phyloP scores from a whole-genome alignment of 2,329 filamentous ascomycete species.

The Cladosporium sp. region DNA sequence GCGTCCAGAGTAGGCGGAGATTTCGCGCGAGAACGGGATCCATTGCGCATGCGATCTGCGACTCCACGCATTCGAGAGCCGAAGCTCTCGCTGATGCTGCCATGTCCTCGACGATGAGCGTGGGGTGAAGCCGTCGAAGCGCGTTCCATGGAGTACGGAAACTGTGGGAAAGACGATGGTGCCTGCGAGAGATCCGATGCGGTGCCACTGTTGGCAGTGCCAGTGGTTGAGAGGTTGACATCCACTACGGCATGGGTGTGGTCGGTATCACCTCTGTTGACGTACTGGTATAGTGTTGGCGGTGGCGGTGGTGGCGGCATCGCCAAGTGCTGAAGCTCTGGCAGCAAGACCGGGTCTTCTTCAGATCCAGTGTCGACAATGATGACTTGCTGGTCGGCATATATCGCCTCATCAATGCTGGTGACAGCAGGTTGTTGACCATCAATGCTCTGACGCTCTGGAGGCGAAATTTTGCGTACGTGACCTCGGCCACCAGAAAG shows the following conservation, averaged over 20 bases:
- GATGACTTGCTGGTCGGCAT: conserved; percentile 38
- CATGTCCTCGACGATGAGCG: conserved; percentile 51
- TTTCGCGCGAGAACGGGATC: conserved; percentile 49
- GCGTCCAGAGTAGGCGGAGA: conserved; percentile 33
- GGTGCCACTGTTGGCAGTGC: background rate
- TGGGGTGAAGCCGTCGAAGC: conserved; percentile 37
- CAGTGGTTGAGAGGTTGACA: conserved; percentile 24
- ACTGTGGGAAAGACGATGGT: conserved; percentile 18
- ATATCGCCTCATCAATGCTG: conserved; percentile 53
- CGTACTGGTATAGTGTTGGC: conserved; percentile 32
- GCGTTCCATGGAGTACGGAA: conserved; percentile 27
- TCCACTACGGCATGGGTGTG: conserved; percentile 46
- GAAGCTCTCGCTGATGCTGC: conserved; percentile 56
- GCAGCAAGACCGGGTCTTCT: conserved; percentile 44
- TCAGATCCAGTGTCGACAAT: conserved; percentile 36
- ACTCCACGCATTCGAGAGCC: conserved; percentile 51
- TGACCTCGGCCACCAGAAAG: conserved; percentile 37
- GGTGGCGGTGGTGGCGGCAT: conserved; percentile 44
- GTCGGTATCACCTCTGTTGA: conserved; percentile 18
- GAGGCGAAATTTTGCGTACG: conserved; percentile 41
- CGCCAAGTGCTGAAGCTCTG: conserved; percentile 59
- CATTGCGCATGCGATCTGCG: conserved; percentile 57
- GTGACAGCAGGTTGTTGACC: background rate
- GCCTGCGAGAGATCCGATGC: background rate
- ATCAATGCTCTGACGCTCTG: conserved; percentile 26